Percentiles rank a stretch among this genome's conserved stretches.
Conservation (phyloP, 1,284 basidiomycete species). For the Leccinum pseudoinsigne region DNA sequence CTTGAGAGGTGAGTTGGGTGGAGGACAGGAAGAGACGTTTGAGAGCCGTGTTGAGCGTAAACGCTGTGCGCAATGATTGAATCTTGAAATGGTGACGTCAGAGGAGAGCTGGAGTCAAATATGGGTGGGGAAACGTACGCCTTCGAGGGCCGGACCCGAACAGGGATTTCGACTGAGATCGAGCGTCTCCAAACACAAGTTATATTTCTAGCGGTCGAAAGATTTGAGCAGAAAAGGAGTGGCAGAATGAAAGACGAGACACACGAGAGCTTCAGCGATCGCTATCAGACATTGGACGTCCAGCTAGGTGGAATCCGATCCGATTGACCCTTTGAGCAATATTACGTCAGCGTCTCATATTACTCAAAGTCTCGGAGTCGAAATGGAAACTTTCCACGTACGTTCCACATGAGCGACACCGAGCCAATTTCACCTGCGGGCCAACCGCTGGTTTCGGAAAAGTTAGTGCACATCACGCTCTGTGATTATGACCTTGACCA, state of each 20-base stretch:
- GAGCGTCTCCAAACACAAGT: constrained; percentile 90
- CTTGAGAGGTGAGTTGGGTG: constrained; percentile 80
- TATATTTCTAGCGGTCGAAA: constrained; percentile 70
- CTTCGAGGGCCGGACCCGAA: constrained; percentile 83
- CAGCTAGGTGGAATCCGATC: constrained; percentile 42
- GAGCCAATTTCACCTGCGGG: constrained; percentile 37
- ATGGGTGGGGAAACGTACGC: constrained; percentile 50
- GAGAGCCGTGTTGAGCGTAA: constrained; percentile 90
- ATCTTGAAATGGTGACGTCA: constrained; percentile 50
- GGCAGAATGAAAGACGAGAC: not conserved
- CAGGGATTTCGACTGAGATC: constrained; percentile 95
- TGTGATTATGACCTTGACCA: constrained; percentile 7
- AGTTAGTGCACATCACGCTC: constrained; percentile 18
- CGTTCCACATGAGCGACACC: constrained; percentile 33
- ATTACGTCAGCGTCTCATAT: too few species aligned
- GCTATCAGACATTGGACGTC: constrained; percentile 80
- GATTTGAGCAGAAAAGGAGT: not conserved
- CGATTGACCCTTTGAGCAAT: too few species aligned
- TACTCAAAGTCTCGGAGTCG: too few species aligned
- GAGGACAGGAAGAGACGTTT: constrained; percentile 92
- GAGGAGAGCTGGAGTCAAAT: not conserved
- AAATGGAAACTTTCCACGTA: not conserved
- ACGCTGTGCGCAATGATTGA: constrained; percentile 86
- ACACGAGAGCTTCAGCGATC: constrained; percentile 87
- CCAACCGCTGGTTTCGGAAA: constrained; percentile 42